Percentiles rank a stretch among this genome's conserved stretches.
Conservation (phyloP, 2,329 filamentous ascomycete genomes). For the Plenodomus biglobosus region DNA sequence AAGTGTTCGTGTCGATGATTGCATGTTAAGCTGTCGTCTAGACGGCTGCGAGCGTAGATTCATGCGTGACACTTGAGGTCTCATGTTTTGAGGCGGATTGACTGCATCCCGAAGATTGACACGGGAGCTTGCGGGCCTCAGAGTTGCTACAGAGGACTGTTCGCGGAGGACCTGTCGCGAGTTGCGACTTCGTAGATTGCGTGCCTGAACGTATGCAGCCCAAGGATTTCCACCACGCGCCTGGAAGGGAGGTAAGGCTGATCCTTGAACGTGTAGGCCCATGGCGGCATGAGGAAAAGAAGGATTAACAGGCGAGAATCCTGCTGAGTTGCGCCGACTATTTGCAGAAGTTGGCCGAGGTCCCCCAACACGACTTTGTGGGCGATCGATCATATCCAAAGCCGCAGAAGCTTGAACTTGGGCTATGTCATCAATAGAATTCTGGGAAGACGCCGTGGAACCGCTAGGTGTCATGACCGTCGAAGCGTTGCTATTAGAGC, state of each 20-base stretch:
- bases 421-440: slow-evolving; percentile 30
- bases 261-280: slow-evolving; percentile 38
- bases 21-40: slow-evolving; percentile 37
- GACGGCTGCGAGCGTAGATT: slow-evolving; percentile 43
- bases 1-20: slow-evolving; percentile 41
- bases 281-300: slow-evolving; percentile 34
- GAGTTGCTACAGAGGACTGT: slow-evolving; percentile 44
- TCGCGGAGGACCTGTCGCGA: slow-evolving; percentile 42
- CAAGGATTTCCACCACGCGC: slow-evolving; percentile 41
- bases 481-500: slow-evolving; percentile 34
- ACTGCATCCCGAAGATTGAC: slow-evolving; percentile 38
- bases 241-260: slow-evolving; percentile 33
- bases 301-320: slow-evolving; percentile 35
- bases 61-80: slow-evolving; percentile 41
- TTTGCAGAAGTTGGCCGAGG: slow-evolving; percentile 40
- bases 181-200: slow-evolving; percentile 27
- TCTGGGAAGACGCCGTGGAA: slow-evolving; percentile 30
- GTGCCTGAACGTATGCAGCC: slow-evolving; percentile 39
- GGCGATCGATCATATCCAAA: slow-evolving; percentile 43
- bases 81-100: slow-evolving; percentile 29
- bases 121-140: slow-evolving; percentile 39
- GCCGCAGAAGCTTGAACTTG: slow-evolving; percentile 31
- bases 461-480: slow-evolving; percentile 33
- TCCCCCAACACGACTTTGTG: slow-evolving; percentile 38
- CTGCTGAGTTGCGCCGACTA: slow-evolving; percentile 38